Percentiles rank a stretch among this genome's conserved stretches.
phyloP scores from a whole-genome alignment of 345 rosid species.

The Linum lewisii region DNA sequence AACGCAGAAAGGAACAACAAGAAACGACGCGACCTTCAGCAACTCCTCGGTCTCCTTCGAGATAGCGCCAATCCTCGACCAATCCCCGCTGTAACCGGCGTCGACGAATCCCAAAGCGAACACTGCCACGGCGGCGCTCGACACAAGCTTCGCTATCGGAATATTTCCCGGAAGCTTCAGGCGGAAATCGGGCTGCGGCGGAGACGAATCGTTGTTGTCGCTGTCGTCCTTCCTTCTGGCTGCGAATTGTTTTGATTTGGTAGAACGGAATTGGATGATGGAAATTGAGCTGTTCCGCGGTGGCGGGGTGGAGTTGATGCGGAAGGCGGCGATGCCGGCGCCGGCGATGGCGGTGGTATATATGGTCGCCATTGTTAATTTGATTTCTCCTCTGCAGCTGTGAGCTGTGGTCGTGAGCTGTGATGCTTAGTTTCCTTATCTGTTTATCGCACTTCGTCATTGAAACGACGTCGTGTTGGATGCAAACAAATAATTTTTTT shows the following conservation, averaged over 20 bases:
- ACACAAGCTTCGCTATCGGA: neutral
- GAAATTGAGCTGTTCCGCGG: too few species aligned
- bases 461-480: too few species aligned
- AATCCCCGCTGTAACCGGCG: constrained; percentile 92
- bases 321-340: too few species aligned
- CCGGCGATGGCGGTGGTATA: too few species aligned
- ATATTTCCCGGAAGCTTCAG: neutral
- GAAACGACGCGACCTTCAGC: constrained; percentile 57
- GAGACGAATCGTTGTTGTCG: neutral
- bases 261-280: neutral
- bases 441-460: too few species aligned
- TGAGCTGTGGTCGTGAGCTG: too few species aligned
- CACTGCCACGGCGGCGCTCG: constrained; percentile 35
- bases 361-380: too few species aligned
- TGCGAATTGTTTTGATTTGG: neutral
- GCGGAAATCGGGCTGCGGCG: neutral
- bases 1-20: constrained; percentile 60
- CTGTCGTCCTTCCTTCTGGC: neutral
- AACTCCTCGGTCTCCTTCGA: constrained; percentile 55
- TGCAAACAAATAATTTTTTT: too few species aligned
- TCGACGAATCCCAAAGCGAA: constrained; percentile 66
- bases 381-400: too few species aligned
- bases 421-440: too few species aligned
- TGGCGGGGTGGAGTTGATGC: too few species aligned
- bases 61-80: constrained; percentile 90